Base-by-base conservation (phyloP, 306 rosid genomes). In the Acmispon strigosus region DNA sequence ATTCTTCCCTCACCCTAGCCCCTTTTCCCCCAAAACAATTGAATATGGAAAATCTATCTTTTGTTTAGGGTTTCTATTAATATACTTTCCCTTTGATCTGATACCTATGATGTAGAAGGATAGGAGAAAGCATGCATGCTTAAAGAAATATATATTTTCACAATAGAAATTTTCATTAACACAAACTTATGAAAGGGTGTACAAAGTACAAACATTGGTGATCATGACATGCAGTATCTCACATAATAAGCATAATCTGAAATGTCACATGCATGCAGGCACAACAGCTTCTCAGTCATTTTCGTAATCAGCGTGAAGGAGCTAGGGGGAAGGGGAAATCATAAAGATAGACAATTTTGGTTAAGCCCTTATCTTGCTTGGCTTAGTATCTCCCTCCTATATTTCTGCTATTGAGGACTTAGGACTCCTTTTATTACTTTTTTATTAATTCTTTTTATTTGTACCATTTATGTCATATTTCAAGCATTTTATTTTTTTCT, bases 211-310 rank as follows among this genome's bases (percentile, higher is more conserved):
- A 19, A 64, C 14, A 51, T 51, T 54, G 29, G 43, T 15, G 37
- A 8, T 53, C 34, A 6, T 37, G 47, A 69, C 54, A 16, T 76
- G 27, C 8, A 51, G 42, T 44, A 14, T 72, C 62, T 66, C 57
- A 27, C 0, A 20, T 42, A 72, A 53, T 45, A 16, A 19, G 50
- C 62, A 70, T 43, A 45, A 67, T 67, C 56, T 56, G 39, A 61
- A 74, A 53, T 24, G 22, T 29, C 39, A 39, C n/a, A 11, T 73
- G n/a, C 72, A 59, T 85, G 86, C 89, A 92, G 98, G 98, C 96
- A 61, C 98, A 85, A 43, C 98, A 92, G 73, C 93, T 92, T 80
- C 96, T 92, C 52, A 85, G 96, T 76, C 96, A 90, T 82, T 92
- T 92, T 76, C 91, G 98, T 52, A 90, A 66, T 76, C 96, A 92